Conservation (phyloP, 2,329 filamentous ascomycete genomes). For the Fusarium compactum region DNA sequence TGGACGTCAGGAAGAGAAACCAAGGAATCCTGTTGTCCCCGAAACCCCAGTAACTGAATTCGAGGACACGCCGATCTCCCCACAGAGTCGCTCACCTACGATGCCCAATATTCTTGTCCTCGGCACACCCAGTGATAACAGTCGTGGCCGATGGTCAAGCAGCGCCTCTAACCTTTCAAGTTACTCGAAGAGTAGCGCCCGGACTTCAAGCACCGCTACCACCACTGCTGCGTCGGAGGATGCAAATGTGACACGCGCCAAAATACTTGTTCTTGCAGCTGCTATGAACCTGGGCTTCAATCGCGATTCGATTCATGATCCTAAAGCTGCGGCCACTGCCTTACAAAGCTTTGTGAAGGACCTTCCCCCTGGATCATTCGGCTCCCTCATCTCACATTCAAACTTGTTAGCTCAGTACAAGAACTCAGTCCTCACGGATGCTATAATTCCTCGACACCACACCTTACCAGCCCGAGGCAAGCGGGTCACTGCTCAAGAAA, state of each 20-base stretch:
- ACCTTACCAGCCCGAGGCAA: conserved; percentile 65
- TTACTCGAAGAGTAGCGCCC: conserved; percentile 78
- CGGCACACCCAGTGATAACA: conserved; percentile 72
- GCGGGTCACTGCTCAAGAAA: conserved; percentile 76
- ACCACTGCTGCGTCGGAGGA: conserved; percentile 78
- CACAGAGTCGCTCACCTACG: conserved; percentile 78
- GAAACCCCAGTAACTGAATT: conserved; percentile 97
- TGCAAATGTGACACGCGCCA: conserved; percentile 80
- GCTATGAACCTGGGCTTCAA: conserved; percentile 87
- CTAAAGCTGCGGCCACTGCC: conserved; percentile 61
- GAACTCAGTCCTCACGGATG: conserved; percentile 80
- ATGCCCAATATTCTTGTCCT: conserved; percentile 91
- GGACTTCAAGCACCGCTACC: conserved; percentile 78
- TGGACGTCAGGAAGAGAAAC: conserved; percentile 59
- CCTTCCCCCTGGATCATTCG: conserved; percentile 82
- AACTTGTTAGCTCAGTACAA: conserved; percentile 83
- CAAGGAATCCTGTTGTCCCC: conserved; percentile 68
- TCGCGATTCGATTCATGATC: conserved; percentile 64
- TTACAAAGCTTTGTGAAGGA: conserved; percentile 82
- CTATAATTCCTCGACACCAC: conserved; percentile 61
- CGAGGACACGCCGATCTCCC: conserved; percentile 87
- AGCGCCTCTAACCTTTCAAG: conserved; percentile 82
- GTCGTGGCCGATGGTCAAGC: conserved; percentile 82
- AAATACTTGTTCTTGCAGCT: conserved; percentile 83
- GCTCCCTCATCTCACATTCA: conserved; percentile 75